A percentile compares a stretch with the other conserved stretches of the same genome.
Evolutionary conservation across 345 rosid species (phyloP).

Genomic region (Dimocarpus longan): DNA sequence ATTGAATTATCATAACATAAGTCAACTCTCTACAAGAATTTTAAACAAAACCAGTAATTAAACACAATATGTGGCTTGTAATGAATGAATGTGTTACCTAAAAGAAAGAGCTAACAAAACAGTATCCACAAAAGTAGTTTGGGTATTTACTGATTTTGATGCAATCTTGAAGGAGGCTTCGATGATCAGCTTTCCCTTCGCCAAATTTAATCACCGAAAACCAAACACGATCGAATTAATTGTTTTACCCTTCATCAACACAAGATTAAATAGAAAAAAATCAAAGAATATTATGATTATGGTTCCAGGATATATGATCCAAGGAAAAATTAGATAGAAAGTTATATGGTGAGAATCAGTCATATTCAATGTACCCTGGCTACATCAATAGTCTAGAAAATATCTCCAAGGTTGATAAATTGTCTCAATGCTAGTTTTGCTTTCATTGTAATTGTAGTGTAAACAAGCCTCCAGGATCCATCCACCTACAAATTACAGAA

Average conservation of each 20-base stretch:
- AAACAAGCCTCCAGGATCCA: constrained; percentile 83
- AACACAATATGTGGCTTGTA: not conserved
- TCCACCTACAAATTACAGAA: constrained; percentile 39
- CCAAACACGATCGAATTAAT: constrained; percentile 73
- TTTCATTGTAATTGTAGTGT: constrained; percentile 77
- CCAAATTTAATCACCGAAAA: constrained; percentile 67
- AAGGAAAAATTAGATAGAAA: no score
- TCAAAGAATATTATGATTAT: not conserved
- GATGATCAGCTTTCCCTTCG: constrained; percentile 71
- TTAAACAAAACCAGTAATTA: not conserved
- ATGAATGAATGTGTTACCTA: no score
- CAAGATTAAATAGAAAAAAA: no score
- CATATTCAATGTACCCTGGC: no score
- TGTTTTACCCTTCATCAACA: constrained; percentile 81
- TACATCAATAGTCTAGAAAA: no score
- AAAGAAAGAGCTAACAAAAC: not conserved
- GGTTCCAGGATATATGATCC: no score
- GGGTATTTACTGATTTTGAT: constrained; percentile 59
- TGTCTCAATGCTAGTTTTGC: constrained; percentile 83
- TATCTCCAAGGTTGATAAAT: constrained; percentile 42
- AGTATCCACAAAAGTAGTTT: not conserved
- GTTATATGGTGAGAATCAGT: not conserved
- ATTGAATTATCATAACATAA: constrained; percentile 66
- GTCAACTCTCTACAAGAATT: constrained; percentile 61
- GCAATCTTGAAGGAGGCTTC: constrained; percentile 71